Conservation (phyloP, 148 eudicot genomes). For the Chenopodium suecicum region DNA sequence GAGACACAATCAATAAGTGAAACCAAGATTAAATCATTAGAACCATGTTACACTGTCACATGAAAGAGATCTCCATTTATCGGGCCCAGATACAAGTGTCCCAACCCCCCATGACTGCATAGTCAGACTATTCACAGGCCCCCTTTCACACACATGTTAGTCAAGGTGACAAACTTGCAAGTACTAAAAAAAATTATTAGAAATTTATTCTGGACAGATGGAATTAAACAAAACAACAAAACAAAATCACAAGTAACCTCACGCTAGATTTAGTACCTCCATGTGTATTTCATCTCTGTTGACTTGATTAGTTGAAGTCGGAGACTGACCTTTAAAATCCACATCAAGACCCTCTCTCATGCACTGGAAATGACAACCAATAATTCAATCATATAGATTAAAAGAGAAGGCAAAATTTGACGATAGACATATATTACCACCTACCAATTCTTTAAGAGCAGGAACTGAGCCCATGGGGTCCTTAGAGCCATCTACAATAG, state of each 20-base stretch:
- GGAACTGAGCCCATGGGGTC: constrained; percentile 52
- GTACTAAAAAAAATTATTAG: not conserved
- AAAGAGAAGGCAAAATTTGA: not conserved
- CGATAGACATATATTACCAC: constrained; percentile 10
- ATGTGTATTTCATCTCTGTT: constrained; percentile 68
- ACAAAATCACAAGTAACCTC: not conserved
- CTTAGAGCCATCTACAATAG: constrained; percentile 49
- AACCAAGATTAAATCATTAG: not conserved
- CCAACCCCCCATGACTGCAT: not conserved
- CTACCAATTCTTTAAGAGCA: constrained; percentile 72
- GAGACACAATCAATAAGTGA: not conserved
- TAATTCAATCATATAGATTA: constrained; percentile 4
- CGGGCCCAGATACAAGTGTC: not conserved
- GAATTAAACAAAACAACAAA: not conserved
- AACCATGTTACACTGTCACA: not conserved
- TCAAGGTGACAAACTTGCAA: too few species aligned
- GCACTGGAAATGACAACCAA: constrained; percentile 48
- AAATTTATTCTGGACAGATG: not conserved
- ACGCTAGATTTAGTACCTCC: constrained; percentile 43
- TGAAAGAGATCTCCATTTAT: not conserved
- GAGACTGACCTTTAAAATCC: constrained; percentile 64
- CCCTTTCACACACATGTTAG: too few species aligned
- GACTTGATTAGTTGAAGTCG: constrained; percentile 46
- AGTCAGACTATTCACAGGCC: too few species aligned
- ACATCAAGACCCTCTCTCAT: constrained; percentile 67